These are phyloP conservation scores for Epichloe bromicola DNA, from an alignment of 2,329 filamentous ascomycete species.

Conservation along the genomic window DNA sequence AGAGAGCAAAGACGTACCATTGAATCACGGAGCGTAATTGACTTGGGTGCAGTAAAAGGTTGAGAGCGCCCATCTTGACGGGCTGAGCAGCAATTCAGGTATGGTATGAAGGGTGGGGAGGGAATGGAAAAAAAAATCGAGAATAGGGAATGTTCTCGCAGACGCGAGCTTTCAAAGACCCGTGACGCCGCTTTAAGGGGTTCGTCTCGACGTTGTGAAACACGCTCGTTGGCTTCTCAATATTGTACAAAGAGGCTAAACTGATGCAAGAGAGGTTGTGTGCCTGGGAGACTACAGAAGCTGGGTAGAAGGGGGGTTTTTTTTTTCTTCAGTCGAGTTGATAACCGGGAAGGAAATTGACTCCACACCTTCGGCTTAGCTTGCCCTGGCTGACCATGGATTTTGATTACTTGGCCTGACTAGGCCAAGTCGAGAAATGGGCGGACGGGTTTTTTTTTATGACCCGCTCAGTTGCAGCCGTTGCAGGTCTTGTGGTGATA, in stretches of 20 bases:
- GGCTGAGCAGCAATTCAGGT: neutral
- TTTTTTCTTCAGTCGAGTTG: neutral
- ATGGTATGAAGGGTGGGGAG: neutral
- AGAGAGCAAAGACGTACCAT: slow-evolving; percentile 46
- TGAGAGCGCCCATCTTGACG: slow-evolving; percentile 48
- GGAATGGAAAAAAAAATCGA: neutral
- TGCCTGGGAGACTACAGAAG: neutral
- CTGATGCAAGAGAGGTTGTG: neutral
- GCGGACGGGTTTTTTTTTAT: neutral
- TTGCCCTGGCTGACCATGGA: neutral
- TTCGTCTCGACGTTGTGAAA: neutral
- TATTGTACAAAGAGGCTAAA: neutral
- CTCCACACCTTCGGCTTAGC: neutral
- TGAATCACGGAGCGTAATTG: slow-evolving; percentile 76
- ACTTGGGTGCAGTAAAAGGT: slow-evolving; percentile 62
- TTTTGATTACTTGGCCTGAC: neutral
- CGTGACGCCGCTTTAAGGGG: neutral
- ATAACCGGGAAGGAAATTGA: neutral
- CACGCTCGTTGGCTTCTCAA: neutral
- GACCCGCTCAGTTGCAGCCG: neutral
- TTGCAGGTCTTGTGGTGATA: neutral
- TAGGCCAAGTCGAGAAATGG: neutral
- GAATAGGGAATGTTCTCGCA: neutral
- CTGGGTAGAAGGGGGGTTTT: neutral
- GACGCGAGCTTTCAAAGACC: neutral